These are phyloP conservation scores for Saturnispora hagleri DNA, from an alignment of 805 yeast genomes.

Conservation along the genomic window DNA sequence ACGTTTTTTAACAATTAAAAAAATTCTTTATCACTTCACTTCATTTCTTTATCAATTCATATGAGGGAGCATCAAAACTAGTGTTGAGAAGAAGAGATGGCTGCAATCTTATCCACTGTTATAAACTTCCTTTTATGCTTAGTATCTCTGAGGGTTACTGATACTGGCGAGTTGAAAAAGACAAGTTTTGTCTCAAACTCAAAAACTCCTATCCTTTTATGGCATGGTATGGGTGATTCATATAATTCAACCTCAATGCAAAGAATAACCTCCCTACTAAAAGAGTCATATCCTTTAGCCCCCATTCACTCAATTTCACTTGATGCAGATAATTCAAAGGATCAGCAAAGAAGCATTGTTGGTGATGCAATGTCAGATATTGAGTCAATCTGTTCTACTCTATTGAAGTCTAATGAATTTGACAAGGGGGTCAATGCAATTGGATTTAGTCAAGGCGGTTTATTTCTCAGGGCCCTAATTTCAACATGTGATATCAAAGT, in stretches of 20 bases:
- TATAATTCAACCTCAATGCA: constrained; percentile 54
- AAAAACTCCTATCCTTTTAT: constrained; percentile 42
- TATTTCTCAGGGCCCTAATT: constrained; percentile 59
- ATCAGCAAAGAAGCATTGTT: constrained; percentile 44
- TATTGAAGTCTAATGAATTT: constrained; percentile 29
- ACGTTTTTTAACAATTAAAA: not conserved
- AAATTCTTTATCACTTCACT: not conserved
- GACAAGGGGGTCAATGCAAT: constrained; percentile 54
- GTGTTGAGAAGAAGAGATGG: not conserved
- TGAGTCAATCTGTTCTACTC: constrained; percentile 44
- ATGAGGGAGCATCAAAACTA: not conserved
- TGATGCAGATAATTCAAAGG: constrained; percentile 40
- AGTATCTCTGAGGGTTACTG: not conserved
- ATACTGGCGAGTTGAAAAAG: not conserved
- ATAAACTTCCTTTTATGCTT: not conserved
- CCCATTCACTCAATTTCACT: constrained; percentile 46
- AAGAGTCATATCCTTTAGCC: constrained; percentile 38
- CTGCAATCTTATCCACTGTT: not conserved
- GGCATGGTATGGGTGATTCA: constrained; percentile 83
- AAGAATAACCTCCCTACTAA: constrained; percentile 34
- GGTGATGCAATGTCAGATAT: constrained; percentile 54
- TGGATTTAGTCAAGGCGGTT: constrained; percentile 80
- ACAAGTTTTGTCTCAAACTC: not conserved
- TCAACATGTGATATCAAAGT: constrained; percentile 48
- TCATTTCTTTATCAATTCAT: not conserved